Conservation (phyloP, 306 rosid genomes). For the Ceratonia siliqua region DNA sequence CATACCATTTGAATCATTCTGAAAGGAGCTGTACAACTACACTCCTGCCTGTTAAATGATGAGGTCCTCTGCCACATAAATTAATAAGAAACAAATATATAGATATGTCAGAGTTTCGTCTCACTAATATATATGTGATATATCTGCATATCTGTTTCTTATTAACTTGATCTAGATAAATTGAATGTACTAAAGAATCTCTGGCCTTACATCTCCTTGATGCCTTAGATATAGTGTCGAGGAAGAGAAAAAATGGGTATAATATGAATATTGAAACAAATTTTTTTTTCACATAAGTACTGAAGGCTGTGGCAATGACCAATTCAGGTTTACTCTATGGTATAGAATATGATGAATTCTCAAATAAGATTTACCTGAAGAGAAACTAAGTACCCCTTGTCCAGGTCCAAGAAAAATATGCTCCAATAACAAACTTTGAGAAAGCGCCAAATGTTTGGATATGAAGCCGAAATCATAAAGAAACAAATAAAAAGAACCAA, state of each 20-base stretch:
- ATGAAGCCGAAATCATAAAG: slow-evolving; percentile 38
- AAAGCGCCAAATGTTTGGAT: slow-evolving; percentile 48
- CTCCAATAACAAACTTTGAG: slow-evolving; percentile 35
- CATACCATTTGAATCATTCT: not conserved
- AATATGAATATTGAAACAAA: not conserved
- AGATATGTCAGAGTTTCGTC: no score
- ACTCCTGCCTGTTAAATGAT: not conserved
- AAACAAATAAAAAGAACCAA: slow-evolving; percentile 48
- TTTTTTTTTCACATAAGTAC: not conserved
- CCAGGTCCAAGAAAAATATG: slow-evolving; percentile 44
- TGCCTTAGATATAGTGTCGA: slow-evolving; percentile 32
- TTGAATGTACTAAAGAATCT: no score
- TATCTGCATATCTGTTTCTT: no score
- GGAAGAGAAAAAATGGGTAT: not conserved
- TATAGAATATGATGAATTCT: slow-evolving; percentile 21
- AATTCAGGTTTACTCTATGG: slow-evolving; percentile 20
- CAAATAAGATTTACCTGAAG: slow-evolving; percentile 11
- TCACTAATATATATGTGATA: no score
- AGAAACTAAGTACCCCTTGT: slow-evolving; percentile 40
- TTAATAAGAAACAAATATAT: no score
- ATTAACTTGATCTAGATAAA: no score
- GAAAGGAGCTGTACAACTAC: not conserved
- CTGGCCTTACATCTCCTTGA: slow-evolving; percentile 10
- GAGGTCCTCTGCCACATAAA: no score
- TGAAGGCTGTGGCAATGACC: slow-evolving; percentile 27